A percentile compares a stretch with the other conserved stretches of the same genome.
These are phyloP conservation scores for Paragyromitra xinjiangensis DNA, from an alignment of 495 filamentous ascomycete species.

Conservation along the genomic window DNA sequence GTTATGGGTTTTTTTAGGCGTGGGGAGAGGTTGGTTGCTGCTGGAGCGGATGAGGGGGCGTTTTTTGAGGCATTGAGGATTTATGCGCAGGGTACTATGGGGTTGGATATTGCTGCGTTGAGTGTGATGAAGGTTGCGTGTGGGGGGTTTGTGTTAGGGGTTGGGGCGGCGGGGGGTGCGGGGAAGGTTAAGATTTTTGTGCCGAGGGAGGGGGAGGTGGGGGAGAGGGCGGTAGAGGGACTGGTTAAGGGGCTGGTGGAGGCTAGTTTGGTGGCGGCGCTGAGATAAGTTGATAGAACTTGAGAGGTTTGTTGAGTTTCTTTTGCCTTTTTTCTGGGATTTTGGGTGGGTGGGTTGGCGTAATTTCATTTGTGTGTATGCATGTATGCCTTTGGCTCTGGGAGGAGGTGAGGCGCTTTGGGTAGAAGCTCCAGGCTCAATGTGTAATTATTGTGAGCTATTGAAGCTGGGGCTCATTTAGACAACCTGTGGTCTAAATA, in stretches of 20 bases:
- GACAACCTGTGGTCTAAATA: background rate
- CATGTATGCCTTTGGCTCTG: background rate
- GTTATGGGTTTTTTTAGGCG: slow-evolving; percentile 43
- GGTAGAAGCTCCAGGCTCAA: background rate
- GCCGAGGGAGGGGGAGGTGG: slow-evolving; percentile 51
- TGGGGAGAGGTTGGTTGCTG: slow-evolving; percentile 29
- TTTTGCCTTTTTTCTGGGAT: slow-evolving; percentile 1
- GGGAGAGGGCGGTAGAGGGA: slow-evolving; percentile 24
- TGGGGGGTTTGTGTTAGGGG: slow-evolving; percentile 65
- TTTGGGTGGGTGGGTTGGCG: background rate
- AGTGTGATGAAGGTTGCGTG: slow-evolving; percentile 65
- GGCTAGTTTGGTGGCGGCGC: slow-evolving; percentile 25
- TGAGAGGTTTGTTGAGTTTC: background rate
- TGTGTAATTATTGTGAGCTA: background rate
- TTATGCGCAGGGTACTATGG: slow-evolving; percentile 64
- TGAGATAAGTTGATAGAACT: background rate
- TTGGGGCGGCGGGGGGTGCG: slow-evolving; percentile 61
- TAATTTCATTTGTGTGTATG: slow-evolving; percentile 8
- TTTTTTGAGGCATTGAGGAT: slow-evolving; percentile 61
- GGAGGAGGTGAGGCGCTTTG: background rate
- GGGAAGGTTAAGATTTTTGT: slow-evolving; percentile 65
- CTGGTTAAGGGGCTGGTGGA: slow-evolving; percentile 33
- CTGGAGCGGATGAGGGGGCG: slow-evolving; percentile 25
- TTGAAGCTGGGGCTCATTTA: background rate
- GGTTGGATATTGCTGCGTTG: slow-evolving; percentile 64